Evolutionary conservation across 2,329 filamentous ascomycete genomes (phyloP).

Genomic region (Fusarium napiforme): DNA sequence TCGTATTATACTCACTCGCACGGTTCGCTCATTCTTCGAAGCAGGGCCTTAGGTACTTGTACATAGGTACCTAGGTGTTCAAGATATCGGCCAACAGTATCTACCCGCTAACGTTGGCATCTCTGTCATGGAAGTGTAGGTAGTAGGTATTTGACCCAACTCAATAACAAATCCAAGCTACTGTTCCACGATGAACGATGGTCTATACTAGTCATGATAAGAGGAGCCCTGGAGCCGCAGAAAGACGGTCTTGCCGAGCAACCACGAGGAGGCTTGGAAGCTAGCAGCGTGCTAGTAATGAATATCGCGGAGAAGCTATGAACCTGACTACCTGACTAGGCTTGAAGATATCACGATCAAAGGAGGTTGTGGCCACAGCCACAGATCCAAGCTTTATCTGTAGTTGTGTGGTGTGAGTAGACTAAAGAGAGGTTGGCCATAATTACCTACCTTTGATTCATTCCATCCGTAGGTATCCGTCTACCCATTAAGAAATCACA

Average conservation of each 20-base stretch:
- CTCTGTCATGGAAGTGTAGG: not conserved
- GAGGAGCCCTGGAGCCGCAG: constrained; percentile 6
- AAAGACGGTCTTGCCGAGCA: constrained; percentile 27
- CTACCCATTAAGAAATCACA: not conserved
- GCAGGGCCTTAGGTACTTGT: not conserved
- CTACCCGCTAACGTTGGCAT: not conserved
- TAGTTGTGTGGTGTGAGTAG: not conserved
- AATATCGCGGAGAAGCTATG: constrained; percentile 28
- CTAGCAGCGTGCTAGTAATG: constrained; percentile 16
- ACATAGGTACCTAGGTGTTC: not conserved
- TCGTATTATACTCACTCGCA: constrained; percentile 2
- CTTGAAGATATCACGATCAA: constrained; percentile 6
- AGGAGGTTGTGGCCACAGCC: constrained; percentile 7
- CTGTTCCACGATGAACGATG: not conserved
- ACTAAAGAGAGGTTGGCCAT: not conserved
- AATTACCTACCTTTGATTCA: not conserved
- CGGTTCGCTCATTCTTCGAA: constrained; percentile 12
- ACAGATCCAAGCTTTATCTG: not conserved
- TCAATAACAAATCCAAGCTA: not conserved
- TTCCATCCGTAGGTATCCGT: not conserved
- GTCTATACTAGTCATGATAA: constrained; percentile 26
- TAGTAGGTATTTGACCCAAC: not conserved
- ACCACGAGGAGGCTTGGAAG: constrained; percentile 19
- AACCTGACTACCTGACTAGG: constrained; percentile 23
- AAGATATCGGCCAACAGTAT: not conserved